These are phyloP conservation scores for Suhomyces sp. DNA, from an alignment of 805 yeast species.

Conservation along the genomic window DNA sequence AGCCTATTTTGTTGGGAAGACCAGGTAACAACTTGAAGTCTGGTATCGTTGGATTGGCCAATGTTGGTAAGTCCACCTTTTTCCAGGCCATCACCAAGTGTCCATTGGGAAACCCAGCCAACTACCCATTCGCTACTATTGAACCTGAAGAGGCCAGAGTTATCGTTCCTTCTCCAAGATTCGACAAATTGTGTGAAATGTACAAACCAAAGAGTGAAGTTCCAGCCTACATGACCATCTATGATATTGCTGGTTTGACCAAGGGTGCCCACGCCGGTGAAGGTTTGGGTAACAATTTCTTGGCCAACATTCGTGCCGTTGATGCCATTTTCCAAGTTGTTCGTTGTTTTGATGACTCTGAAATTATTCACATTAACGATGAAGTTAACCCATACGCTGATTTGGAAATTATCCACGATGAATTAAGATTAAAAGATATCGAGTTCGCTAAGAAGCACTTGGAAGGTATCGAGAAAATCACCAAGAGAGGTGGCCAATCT, in stretches of 20 bases:
- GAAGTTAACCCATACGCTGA: conserved; percentile 91
- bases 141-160: conserved; percentile 98
- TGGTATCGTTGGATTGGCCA: conserved; percentile 95
- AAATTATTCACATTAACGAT: conserved; percentile 94
- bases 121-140: conserved; percentile 96
- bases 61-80: conserved; percentile 94
- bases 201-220: conserved; percentile 83
- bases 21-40: conserved; percentile 50
- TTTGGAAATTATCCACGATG: conserved; percentile 85
- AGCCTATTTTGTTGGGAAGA: conserved; percentile 77
- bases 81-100: conserved; percentile 95
- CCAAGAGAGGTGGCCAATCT: conserved; percentile 84
- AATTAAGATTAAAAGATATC: conserved; percentile 92
- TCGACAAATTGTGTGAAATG: conserved; percentile 69
- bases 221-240: conserved; percentile 89
- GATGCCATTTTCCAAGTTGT: conserved; percentile 98
- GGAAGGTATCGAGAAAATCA: conserved; percentile 74
- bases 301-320: conserved; percentile 94
- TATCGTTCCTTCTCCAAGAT: conserved; percentile 85
- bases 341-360: conserved; percentile 96
- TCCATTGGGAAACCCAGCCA: conserved; percentile 94
- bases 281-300: conserved; percentile 96
- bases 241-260: conserved; percentile 97
- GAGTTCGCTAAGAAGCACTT: conserved; percentile 85
- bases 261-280: conserved; percentile 96